Evolutionary conservation across 1,284 basidiomycete genomes (phyloP).

Genomic region (Thecaphora frezii): DNA sequence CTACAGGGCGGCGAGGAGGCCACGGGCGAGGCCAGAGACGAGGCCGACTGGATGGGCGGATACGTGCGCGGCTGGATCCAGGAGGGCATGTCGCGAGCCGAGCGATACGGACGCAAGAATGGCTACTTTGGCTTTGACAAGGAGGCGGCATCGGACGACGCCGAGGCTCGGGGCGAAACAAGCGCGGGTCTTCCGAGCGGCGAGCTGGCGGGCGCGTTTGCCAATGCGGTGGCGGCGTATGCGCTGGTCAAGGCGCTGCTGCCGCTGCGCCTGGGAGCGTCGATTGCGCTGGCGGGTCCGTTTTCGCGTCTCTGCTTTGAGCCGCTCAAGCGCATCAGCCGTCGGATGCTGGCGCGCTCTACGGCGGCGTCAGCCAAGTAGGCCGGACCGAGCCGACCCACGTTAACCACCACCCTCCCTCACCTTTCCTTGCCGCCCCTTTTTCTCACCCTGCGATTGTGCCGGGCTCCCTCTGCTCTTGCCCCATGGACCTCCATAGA

Average conservation of each 20-base stretch:
- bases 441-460: too few relatives aligned
- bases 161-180: conserved; percentile 33
- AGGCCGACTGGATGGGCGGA: conserved; percentile 17
- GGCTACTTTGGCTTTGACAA: conserved; percentile 79
- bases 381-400: too few relatives aligned
- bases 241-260: conserved; percentile 79
- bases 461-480: too few relatives aligned
- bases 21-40: conserved; percentile 5
- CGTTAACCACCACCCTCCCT: too few relatives aligned
- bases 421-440: too few relatives aligned
- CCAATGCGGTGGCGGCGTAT: conserved; percentile 72
- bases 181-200: too few relatives aligned
- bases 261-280: conserved; percentile 73
- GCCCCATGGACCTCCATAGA: too few relatives aligned
- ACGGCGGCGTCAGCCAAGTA: background rate
- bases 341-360: background rate
- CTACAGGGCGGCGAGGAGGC: conserved; percentile 15
- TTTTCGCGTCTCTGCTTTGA: conserved; percentile 72
- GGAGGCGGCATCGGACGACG: conserved; percentile 31
- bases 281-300: conserved; percentile 73
- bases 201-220: conserved; percentile 63
- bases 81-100: conserved; percentile 66
- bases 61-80: conserved; percentile 65
- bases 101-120: conserved; percentile 73
- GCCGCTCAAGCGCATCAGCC: conserved; percentile 61